These are phyloP conservation scores for Clarireedia homoeocarpa DNA, from an alignment of 2,329 filamentous ascomycete genomes.

Conservation along the genomic window DNA sequence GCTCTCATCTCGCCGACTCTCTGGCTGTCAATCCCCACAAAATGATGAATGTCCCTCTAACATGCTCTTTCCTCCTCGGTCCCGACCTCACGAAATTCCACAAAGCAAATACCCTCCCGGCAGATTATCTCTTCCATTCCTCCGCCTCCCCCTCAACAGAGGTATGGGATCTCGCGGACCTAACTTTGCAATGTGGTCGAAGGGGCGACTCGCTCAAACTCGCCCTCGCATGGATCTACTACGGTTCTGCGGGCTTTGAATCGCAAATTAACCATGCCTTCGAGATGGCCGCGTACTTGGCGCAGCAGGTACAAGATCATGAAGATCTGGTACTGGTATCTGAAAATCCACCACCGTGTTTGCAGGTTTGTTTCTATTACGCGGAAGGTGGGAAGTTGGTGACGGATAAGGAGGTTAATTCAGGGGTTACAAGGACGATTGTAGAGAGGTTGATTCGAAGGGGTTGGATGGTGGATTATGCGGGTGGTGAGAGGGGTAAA, in stretches of 20 bases:
- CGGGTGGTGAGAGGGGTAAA: constrained; percentile 46
- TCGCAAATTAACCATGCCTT: constrained; percentile 66
- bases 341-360: constrained; percentile 70
- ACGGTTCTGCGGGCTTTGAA: constrained; percentile 69
- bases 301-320: constrained; percentile 45
- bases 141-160: constrained; percentile 45
- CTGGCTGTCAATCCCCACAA: constrained; percentile 93
- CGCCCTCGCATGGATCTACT: constrained; percentile 82
- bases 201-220: constrained; percentile 81
- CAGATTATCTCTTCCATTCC: constrained; percentile 74
- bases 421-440: constrained; percentile 46
- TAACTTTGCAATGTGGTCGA: constrained; percentile 89
- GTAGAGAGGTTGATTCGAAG: constrained; percentile 44
- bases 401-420: constrained; percentile 38
- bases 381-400: constrained; percentile 36
- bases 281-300: constrained; percentile 61
- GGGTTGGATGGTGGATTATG: constrained; percentile 60
- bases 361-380: constrained; percentile 95
- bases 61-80: constrained; percentile 81
- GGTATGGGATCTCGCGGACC: constrained; percentile 81
- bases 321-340: constrained; percentile 64
- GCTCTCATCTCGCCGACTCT: constrained; percentile 67
- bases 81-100: constrained; percentile 72
- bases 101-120: constrained; percentile 74
- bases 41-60: constrained; percentile 88